Evolutionary conservation across 495 filamentous ascomycete genomes (phyloP).

Genomic region (Entonaema liquescens): DNA sequence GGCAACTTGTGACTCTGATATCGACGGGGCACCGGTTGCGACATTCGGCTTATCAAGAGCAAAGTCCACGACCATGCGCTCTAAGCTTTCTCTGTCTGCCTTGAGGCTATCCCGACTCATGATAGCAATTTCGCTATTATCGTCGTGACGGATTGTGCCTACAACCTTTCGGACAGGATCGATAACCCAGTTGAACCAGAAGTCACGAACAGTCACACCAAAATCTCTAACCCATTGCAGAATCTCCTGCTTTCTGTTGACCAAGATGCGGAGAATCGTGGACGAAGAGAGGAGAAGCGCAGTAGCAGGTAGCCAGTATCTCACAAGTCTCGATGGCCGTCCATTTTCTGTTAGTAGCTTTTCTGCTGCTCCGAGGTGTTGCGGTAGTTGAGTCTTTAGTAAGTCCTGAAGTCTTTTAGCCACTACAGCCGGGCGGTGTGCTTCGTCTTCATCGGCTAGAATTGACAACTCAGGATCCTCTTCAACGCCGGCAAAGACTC

Average conservation of each 20-base stretch:
- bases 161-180: constrained; percentile 83
- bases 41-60: constrained; percentile 75
- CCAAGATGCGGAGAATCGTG: constrained; percentile 78
- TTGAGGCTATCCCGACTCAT: constrained; percentile 91
- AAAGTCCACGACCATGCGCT: constrained; percentile 98
- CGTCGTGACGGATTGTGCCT: constrained; percentile 89
- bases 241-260: constrained; percentile 76
- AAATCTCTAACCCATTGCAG: constrained; percentile 78
- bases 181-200: constrained; percentile 95
- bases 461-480: constrained; percentile 64
- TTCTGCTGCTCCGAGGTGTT: constrained; percentile 62
- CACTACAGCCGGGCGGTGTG: constrained; percentile 62
- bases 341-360: constrained; percentile 67
- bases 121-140: constrained; percentile 89
- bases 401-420: constrained; percentile 73
- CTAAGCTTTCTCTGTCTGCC: constrained; percentile 88
- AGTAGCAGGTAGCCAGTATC: constrained; percentile 85
- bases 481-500: constrained; percentile 69
- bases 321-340: constrained; percentile 74
- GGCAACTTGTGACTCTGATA: constrained; percentile 68
- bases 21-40: constrained; percentile 50
- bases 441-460: constrained; percentile 49
- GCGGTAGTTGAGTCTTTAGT: constrained; percentile 66
- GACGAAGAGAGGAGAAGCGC: constrained; percentile 77
- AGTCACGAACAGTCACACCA: constrained; percentile 80